Conservation (phyloP, 768 basidiomycete species). For the Dendrothele bispora region DNA sequence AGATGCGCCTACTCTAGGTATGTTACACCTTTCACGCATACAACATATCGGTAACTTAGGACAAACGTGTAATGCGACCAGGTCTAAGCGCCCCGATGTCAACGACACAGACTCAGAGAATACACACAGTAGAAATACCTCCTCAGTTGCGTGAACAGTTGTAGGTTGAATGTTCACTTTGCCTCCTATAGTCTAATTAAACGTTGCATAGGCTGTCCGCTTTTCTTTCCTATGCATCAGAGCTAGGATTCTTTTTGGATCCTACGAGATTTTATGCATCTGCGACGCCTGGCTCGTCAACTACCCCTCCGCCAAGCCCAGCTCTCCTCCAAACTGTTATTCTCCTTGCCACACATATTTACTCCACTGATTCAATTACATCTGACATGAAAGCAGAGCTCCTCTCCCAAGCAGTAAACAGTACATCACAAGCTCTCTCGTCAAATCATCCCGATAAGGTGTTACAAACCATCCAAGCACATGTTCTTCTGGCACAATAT, state of each 20-base stretch:
- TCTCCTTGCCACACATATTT: conserved; percentile 37
- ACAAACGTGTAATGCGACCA: not conserved
- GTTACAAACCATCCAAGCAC: conserved; percentile 51
- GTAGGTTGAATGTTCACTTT: conserved; percentile 21
- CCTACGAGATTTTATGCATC: conserved; percentile 42
- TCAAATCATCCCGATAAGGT: conserved; percentile 38
- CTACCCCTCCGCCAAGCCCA: too few species aligned
- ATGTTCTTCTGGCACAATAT: conserved; percentile 56
- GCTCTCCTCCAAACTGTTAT: conserved; percentile 39
- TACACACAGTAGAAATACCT: conserved; percentile 31
- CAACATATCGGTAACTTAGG: not conserved
- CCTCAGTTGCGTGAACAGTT: conserved; percentile 26
- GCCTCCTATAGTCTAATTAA: not conserved
- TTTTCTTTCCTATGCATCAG: conserved; percentile 48
- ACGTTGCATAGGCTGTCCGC: conserved; percentile 24
- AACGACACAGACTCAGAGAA: not conserved
- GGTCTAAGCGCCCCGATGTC: not conserved
- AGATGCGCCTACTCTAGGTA: not conserved
- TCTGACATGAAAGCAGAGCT: conserved; percentile 29
- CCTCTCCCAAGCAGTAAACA: conserved; percentile 43
- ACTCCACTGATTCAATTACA: conserved; percentile 24
- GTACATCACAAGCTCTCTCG: conserved; percentile 33
- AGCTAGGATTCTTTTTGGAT: conserved; percentile 62
- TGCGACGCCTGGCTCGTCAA: conserved; percentile 35
- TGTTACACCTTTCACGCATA: not conserved